phyloP scores from a whole-genome alignment of 257 asterid genomes.

The Verbascum thapsus region DNA sequence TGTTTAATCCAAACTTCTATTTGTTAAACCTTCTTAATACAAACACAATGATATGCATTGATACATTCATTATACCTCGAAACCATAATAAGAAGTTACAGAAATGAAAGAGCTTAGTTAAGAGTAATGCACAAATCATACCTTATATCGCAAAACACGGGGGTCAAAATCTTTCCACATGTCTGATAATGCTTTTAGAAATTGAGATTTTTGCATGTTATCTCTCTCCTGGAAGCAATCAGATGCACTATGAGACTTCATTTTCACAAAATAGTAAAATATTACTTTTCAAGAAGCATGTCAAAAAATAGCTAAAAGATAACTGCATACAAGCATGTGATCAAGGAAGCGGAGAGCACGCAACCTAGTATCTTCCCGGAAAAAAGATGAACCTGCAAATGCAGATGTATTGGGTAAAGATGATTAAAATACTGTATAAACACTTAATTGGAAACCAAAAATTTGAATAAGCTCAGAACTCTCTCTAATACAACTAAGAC shows the following conservation, averaged over 20 bases:
- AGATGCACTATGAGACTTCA: slow-evolving; percentile 29
- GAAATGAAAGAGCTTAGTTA: slow-evolving; percentile 16
- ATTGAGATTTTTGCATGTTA: slow-evolving; percentile 96
- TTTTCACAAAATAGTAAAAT: slow-evolving; percentile 15
- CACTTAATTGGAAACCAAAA: slow-evolving; percentile 12
- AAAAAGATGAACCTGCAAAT: slow-evolving; percentile 92
- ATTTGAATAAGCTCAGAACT: slow-evolving; percentile 14
- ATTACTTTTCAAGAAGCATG: slow-evolving; percentile 27
- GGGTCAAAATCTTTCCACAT: slow-evolving; percentile 99
- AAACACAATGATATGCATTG: slow-evolving; percentile 10
- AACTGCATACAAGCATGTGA: slow-evolving; percentile 83
- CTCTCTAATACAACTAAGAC: slow-evolving; percentile 16
- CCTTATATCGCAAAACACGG: slow-evolving; percentile 99
- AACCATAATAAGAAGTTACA: slow-evolving; percentile 9
- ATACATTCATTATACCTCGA: slow-evolving; percentile 25
- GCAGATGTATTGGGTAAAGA: slow-evolving; percentile 18
- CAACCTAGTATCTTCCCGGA: slow-evolving; percentile 92
- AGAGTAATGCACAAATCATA: slow-evolving; percentile 39
- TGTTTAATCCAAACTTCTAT: slow-evolving; percentile 25
- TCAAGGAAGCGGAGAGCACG: slow-evolving; percentile 99
- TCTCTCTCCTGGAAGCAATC: slow-evolving; percentile 87
- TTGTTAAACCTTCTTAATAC: slow-evolving; percentile 22
- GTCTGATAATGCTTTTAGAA: slow-evolving; percentile 92
- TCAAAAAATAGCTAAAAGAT: slow-evolving; percentile 33
- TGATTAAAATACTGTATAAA: not conserved